Conservation (phyloP, 345 rosid genomes). For the Citrus sp. region DNA sequence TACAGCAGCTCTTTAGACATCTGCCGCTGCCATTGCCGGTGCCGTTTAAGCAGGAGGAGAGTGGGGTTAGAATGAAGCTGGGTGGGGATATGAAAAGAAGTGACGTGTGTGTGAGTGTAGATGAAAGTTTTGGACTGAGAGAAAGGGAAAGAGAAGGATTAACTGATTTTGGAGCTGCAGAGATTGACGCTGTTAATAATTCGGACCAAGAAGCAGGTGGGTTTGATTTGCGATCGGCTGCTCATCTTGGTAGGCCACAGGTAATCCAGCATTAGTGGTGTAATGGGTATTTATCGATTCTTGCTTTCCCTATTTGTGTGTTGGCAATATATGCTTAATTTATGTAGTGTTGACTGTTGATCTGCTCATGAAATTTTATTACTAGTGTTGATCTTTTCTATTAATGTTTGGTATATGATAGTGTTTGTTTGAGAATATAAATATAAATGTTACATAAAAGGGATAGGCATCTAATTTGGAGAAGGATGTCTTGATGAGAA, state of each 20-base stretch:
- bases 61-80: slow-evolving; percentile 20
- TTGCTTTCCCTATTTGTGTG: background rate
- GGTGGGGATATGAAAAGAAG: slow-evolving; percentile 24
- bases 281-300: background rate
- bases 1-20: slow-evolving; percentile 74
- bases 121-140: slow-evolving; percentile 32
- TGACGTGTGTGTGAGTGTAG: slow-evolving; percentile 22
- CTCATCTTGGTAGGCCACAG: slow-evolving; percentile 63
- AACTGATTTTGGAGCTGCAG: slow-evolving; percentile 37
- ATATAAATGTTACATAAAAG: background rate
- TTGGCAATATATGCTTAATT: background rate
- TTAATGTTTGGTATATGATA: background rate
- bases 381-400: background rate
- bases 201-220: slow-evolving; percentile 51
- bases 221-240: slow-evolving; percentile 46
- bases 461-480: background rate
- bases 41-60: slow-evolving; percentile 63
- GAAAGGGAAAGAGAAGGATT: slow-evolving; percentile 32
- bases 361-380: background rate
- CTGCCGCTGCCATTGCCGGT: slow-evolving; percentile 50
- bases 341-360: background rate
- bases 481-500: background rate
- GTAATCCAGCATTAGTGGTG: slow-evolving; percentile 29
- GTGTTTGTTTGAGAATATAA: background rate
- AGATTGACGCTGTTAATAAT: slow-evolving; percentile 23